These are phyloP conservation scores for Blumeria hordei DNA, from an alignment of 2,329 filamentous ascomycete genomes.

Conservation along the genomic window DNA sequence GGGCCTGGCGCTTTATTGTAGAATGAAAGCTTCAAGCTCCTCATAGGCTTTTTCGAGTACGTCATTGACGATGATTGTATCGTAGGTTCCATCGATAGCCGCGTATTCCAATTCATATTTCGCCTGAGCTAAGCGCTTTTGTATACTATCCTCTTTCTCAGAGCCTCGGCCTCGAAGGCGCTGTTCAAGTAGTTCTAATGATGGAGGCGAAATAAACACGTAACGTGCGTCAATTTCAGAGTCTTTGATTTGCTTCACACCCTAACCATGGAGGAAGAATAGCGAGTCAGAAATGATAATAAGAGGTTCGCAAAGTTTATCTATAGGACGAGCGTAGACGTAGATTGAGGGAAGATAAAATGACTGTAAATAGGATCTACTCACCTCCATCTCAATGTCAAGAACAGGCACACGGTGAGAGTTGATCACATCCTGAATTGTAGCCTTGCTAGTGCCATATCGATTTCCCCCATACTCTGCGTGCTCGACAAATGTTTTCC, in stretches of 20 bases:
- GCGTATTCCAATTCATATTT: constrained; percentile 51
- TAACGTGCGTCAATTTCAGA: constrained; percentile 54
- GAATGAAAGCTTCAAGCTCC: constrained; percentile 27
- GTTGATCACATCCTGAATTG: constrained; percentile 49
- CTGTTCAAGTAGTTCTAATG: constrained; percentile 46
- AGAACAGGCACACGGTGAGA: constrained; percentile 56
- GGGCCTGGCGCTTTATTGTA: constrained; percentile 7
- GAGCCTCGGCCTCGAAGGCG: constrained; percentile 52
- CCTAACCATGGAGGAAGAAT: constrained; percentile 19
- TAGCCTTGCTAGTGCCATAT: constrained; percentile 65
- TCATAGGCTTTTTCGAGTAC: constrained; percentile 31
- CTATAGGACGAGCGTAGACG: neutral
- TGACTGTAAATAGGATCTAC: constrained; percentile 6
- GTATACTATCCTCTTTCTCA: constrained; percentile 49
- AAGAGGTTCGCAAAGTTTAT: neutral
- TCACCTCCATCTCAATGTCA: constrained; percentile 90
- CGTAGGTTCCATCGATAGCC: constrained; percentile 39
- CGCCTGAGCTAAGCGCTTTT: constrained; percentile 46
- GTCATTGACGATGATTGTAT: constrained; percentile 42
- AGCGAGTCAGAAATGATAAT: too few species aligned
- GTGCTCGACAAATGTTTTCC: constrained; percentile 58
- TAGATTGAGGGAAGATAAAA: neutral
- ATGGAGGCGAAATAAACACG: constrained; percentile 66
- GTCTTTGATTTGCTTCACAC: constrained; percentile 77
- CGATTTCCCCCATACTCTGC: constrained; percentile 67